Percentiles rank a stretch among this genome's conserved stretches.
phyloP scores from a whole-genome alignment of 345 rosid species.

The Syzygium aqueum region DNA sequence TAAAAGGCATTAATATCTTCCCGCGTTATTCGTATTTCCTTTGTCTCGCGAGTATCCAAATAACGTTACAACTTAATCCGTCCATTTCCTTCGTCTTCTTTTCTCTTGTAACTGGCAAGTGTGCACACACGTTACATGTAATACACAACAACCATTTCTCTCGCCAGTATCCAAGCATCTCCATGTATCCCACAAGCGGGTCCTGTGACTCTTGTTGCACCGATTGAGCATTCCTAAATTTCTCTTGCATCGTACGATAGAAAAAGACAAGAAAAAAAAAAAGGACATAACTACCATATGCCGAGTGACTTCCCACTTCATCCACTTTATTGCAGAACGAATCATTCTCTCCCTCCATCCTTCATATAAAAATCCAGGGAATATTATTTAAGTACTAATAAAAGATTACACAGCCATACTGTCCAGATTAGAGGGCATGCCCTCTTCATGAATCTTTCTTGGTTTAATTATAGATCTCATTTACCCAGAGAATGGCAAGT shows the following conservation, averaged over 20 bases:
- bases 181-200: not conserved
- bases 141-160: not conserved
- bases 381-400: too few species aligned
- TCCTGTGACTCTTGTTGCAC: too few species aligned
- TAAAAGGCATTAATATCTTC: not conserved
- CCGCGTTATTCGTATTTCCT: not conserved
- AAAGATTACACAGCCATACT: not conserved
- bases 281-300: too few species aligned
- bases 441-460: not conserved
- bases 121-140: too few species aligned
- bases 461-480: not conserved
- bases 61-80: not conserved
- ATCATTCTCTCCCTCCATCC: not conserved
- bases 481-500: too few species aligned
- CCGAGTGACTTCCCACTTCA: too few species aligned
- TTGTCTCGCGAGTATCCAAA: not conserved
- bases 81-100: too few species aligned
- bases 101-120: too few species aligned
- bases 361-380: accelerated
- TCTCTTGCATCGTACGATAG: too few species aligned
- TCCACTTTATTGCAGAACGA: too few species aligned
- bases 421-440: not conserved
- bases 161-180: not conserved
- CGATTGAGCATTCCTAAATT: too few species aligned
- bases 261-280: not conserved